A percentile compares a stretch with the other conserved stretches of the same genome.
Conservation (phyloP, 2,329 filamentous ascomycete genomes). For the Neofusicoccum laricinum region DNA sequence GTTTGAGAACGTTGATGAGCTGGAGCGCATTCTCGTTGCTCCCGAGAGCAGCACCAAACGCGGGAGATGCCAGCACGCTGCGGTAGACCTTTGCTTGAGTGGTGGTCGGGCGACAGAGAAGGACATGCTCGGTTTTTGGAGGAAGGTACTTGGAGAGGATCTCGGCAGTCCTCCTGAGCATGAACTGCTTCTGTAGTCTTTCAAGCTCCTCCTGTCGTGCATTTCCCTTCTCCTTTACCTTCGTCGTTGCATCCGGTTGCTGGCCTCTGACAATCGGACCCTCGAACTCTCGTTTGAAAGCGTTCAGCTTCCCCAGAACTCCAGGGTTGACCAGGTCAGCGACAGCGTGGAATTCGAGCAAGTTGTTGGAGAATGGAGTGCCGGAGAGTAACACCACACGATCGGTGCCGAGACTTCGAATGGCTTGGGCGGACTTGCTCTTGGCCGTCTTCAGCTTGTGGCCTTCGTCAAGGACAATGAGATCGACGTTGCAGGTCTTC, state of each 20-base stretch:
- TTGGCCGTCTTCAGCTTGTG: slow-evolving; percentile 66
- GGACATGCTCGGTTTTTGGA: slow-evolving; percentile 64
- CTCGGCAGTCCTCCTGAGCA: slow-evolving; percentile 64
- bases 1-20: slow-evolving; percentile 70
- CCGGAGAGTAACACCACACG: slow-evolving; percentile 63
- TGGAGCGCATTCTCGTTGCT: slow-evolving; percentile 63
- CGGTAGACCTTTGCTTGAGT: slow-evolving; percentile 61
- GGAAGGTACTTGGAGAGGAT: slow-evolving; percentile 65
- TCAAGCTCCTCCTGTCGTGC: slow-evolving; percentile 60
- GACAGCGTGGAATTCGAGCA: slow-evolving; percentile 65
- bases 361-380: slow-evolving; percentile 66
- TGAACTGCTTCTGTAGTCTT: slow-evolving; percentile 60
- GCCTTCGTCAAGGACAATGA: slow-evolving; percentile 68
- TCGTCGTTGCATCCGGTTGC: slow-evolving; percentile 60
- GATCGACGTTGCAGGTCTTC: slow-evolving; percentile 62
- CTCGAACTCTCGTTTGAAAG: slow-evolving; percentile 65
- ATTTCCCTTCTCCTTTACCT: slow-evolving; percentile 63
- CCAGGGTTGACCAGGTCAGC: slow-evolving; percentile 69
- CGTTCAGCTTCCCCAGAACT: slow-evolving; percentile 59
- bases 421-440: slow-evolving; percentile 65
- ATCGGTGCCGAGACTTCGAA: slow-evolving; percentile 61
- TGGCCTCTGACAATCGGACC: slow-evolving; percentile 61
- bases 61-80: slow-evolving; percentile 61
- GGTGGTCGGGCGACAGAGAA: slow-evolving; percentile 63
- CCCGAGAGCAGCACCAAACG: slow-evolving; percentile 61